These are phyloP conservation scores for Neopestalotiopsis sp. DNA, from an alignment of 2,329 filamentous ascomycete species.

Conservation along the genomic window DNA sequence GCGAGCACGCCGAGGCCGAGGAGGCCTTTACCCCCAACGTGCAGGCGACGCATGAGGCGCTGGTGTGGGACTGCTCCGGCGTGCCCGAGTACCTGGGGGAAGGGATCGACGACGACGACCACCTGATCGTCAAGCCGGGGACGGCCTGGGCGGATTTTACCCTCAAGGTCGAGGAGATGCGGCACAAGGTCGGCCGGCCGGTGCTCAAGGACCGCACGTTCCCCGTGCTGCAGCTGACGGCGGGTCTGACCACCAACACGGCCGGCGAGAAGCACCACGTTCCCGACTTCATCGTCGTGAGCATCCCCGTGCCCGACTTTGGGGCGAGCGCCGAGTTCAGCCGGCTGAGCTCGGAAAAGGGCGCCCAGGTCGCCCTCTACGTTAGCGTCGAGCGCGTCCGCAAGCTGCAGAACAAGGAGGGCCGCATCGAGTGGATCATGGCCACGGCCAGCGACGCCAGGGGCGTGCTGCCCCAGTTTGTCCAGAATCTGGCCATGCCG, in stretches of 20 bases:
- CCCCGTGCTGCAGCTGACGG: constrained; percentile 64
- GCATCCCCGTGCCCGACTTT: constrained; percentile 56
- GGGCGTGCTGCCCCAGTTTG: constrained; percentile 67
- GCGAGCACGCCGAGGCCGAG: constrained; percentile 62
- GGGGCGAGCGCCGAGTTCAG: constrained; percentile 33
- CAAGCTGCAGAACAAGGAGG: constrained; percentile 51
- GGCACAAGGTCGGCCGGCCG: constrained; percentile 62
- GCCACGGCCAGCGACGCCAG: constrained; percentile 74
- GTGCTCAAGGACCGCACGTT: constrained; percentile 67
- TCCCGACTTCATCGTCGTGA: constrained; percentile 60
- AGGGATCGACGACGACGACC: constrained; percentile 33
- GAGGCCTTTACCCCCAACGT: constrained; percentile 62
- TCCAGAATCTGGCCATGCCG: constrained; percentile 69
- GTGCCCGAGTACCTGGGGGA: constrained; percentile 40
- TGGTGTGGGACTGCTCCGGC: constrained; percentile 51
- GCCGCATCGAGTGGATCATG: constrained; percentile 75
- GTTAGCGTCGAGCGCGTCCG: constrained; percentile 68
- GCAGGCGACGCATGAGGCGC: constrained; percentile 50
- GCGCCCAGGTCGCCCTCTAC: constrained; percentile 63
- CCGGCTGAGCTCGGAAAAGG: constrained; percentile 45
- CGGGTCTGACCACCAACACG: constrained; percentile 13
- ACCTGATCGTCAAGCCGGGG: constrained; percentile 23
- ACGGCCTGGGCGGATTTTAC: constrained; percentile 52
- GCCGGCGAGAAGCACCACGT: no score
- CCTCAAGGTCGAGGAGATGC: constrained; percentile 66